These are phyloP conservation scores for Diaporthe capsici DNA, from an alignment of 2,329 filamentous ascomycete genomes.

Conservation along the genomic window DNA sequence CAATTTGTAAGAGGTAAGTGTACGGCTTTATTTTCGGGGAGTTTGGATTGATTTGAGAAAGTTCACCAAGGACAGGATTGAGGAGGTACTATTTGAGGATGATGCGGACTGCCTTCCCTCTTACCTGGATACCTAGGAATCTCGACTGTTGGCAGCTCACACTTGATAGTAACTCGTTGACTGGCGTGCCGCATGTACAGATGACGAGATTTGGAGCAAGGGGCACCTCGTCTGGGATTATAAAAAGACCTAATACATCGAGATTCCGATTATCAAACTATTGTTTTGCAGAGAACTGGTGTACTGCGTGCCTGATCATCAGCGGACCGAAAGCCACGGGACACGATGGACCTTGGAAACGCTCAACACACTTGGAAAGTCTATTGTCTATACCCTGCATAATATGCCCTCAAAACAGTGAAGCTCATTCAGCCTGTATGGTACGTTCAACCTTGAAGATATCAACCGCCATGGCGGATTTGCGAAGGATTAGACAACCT, in stretches of 20 bases:
- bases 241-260: neutral
- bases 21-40: conserved; percentile 4
- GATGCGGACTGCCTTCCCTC: neutral
- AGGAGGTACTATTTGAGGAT: neutral
- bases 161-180: neutral
- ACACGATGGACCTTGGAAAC: neutral
- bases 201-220: neutral
- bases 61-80: neutral
- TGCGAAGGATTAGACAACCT: neutral
- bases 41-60: no score
- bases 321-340: neutral
- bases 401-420: neutral
- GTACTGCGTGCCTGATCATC: neutral
- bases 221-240: neutral
- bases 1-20: no score
- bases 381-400: neutral
- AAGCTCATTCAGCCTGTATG: neutral
- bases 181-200: neutral
- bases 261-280: no score
- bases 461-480: neutral
- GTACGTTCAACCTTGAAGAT: no score
- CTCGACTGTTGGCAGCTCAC: neutral
- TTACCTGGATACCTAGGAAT: neutral
- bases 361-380: neutral
- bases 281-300: neutral